A percentile compares a stretch with the other conserved stretches of the same genome.
phyloP scores from a whole-genome alignment of 78 protist species.

The slime mould (Dictyostelium discoideum) region dicty_2.7 NC_007091.3:4967501-4968000 shows the following conservation, averaged over 20 bases:
- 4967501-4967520: conserved; percentile 49
- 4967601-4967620: conserved; percentile 20
- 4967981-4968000: conserved; percentile 78
- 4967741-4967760: conserved; percentile 84
- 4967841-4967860: conserved; percentile 85
- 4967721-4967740: conserved; percentile 76
- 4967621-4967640: conserved; percentile 61
- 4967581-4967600: conserved; percentile 35
- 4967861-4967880: conserved; percentile 78
- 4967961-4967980: conserved; percentile 72
- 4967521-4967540: conserved; percentile 15
- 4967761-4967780: conserved; percentile 75
- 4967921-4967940: conserved; percentile 80
- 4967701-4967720: conserved; percentile 75
- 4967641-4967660: conserved; percentile 80
- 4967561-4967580: conserved; percentile 49
- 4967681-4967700: conserved; percentile 44
- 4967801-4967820: conserved; percentile 35
- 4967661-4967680: conserved; percentile 64
- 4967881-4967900: conserved; percentile 83
- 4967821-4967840: conserved; percentile 82
- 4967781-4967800: conserved; percentile 1
- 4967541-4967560: conserved; percentile 43
- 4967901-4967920: conserved; percentile 60
- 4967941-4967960: conserved; percentile 84